These are phyloP conservation scores for Tilletiopsis washingtonensis DNA, from an alignment of 1,284 basidiomycete genomes.

Conservation along the genomic window DNA sequence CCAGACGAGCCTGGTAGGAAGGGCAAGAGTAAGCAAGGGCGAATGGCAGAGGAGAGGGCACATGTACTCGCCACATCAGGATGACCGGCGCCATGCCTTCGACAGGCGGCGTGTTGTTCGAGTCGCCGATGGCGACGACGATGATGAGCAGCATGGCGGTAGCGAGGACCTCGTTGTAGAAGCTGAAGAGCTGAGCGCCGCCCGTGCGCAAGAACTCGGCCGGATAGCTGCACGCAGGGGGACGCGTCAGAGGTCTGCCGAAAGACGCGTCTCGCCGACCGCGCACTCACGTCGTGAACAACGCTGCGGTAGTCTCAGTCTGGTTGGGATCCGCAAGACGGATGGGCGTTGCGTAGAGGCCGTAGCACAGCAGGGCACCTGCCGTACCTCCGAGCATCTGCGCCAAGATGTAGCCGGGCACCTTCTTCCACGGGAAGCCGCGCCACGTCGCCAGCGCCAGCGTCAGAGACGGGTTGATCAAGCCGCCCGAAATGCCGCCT, in stretches of 20 bases:
- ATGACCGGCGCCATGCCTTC: constrained; percentile 10
- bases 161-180: constrained; percentile 16
- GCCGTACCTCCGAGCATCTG: constrained; percentile 63
- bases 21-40: constrained; percentile 3
- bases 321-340: constrained; percentile 26
- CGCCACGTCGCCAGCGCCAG: constrained; percentile 61
- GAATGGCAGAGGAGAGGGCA: neutral
- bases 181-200: neutral
- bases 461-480: constrained; percentile 48
- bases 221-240: neutral
- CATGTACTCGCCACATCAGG: constrained; percentile 4
- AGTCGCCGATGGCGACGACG: constrained; percentile 12
- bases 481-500: constrained; percentile 1
- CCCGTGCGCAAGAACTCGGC: constrained; percentile 2
- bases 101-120: constrained; percentile 7
- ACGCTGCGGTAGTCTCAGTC: constrained; percentile 17
- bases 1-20: constrained; percentile 6
- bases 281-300: constrained; percentile 8
- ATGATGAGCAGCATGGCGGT: constrained; percentile 13
- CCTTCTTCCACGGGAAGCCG: constrained; percentile 69
- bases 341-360: constrained; percentile 6
- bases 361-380: constrained; percentile 51
- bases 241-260: neutral
- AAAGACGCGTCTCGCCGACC: neutral
- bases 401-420: constrained; percentile 62